Conservation (phyloP, 202 grass and related monocot genomes). For the Bolboschoenoplectus hybrid region DNA sequence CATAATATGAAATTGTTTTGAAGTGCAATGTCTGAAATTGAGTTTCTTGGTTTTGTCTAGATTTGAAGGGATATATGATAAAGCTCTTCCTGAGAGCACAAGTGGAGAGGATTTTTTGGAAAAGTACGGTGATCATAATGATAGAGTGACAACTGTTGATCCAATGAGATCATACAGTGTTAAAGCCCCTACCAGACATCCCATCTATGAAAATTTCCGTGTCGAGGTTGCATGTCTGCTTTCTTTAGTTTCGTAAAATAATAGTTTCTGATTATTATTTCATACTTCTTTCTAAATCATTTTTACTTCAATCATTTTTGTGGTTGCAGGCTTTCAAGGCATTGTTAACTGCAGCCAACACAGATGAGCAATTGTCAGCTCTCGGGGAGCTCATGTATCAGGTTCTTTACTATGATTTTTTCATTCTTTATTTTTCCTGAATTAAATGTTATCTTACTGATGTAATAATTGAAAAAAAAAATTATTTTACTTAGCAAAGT, state of each 20-base stretch:
- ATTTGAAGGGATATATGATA: constrained; percentile 81
- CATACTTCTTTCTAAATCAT: constrained; percentile 16
- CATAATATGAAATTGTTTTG: background rate
- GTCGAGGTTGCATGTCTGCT: constrained; percentile 59
- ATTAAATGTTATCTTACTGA: background rate
- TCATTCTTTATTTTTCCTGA: background rate
- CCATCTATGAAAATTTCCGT: constrained; percentile 95
- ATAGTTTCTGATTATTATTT: background rate
- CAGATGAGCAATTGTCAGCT: constrained; percentile 84
- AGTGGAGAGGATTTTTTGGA: constrained; percentile 69
- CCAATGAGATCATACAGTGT: constrained; percentile 72
- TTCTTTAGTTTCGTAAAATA: constrained; percentile 1
- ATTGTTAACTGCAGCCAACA: constrained; percentile 74
- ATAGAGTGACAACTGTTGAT: constrained; percentile 67
- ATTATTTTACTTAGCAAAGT: background rate
- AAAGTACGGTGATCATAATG: constrained; percentile 81
- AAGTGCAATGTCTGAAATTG: constrained; percentile 10
- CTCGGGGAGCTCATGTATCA: constrained; percentile 99
- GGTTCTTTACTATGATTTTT: constrained; percentile 41
- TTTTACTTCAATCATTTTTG: constrained; percentile 6
- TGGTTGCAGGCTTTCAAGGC: constrained; percentile 75
- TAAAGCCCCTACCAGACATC: constrained; percentile 91
- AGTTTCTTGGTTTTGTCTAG: constrained; percentile 48
- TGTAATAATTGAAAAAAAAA: background rate
- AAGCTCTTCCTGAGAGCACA: constrained; percentile 70